These are phyloP conservation scores for Lipomyces spencermartinsiae DNA, from an alignment of 805 yeast species.

Conservation along the genomic window DNA sequence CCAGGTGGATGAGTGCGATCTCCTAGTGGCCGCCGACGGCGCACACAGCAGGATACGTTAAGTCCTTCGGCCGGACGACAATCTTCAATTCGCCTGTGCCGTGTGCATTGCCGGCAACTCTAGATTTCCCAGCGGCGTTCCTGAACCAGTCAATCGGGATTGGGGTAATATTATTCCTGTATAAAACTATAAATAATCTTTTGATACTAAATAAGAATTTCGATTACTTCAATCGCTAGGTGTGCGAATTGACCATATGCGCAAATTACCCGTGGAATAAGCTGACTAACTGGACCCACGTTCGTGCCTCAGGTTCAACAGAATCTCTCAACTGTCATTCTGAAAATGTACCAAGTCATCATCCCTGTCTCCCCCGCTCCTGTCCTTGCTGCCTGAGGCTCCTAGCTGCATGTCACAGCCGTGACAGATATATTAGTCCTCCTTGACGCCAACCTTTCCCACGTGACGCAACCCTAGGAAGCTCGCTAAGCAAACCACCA, in stretches of 20 bases:
- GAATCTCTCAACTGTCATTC: slow-evolving; percentile 8
- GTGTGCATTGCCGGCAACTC: too few relatives aligned
- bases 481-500: slow-evolving; percentile 12
- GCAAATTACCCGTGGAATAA: slow-evolving; percentile 7
- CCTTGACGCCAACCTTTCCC: slow-evolving; percentile 13
- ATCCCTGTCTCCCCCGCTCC: slow-evolving; percentile 9
- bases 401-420: slow-evolving; percentile 5
- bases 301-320: slow-evolving; percentile 4
- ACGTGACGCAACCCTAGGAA: slow-evolving; percentile 11
- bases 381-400: slow-evolving; percentile 13
- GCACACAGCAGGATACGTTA: too few relatives aligned
- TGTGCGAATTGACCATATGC: slow-evolving; percentile 7
- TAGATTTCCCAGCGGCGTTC: too few relatives aligned
- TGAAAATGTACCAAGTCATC: slow-evolving; percentile 9
- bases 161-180: too few relatives aligned
- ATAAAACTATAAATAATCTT: slow-evolving; percentile 7
- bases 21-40: too few relatives aligned
- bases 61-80: too few relatives aligned
- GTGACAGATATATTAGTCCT: slow-evolving; percentile 7
- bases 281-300: slow-evolving; percentile 8
- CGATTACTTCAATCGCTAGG: slow-evolving; percentile 9
- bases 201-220: slow-evolving; percentile 7
- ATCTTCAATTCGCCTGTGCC: too few relatives aligned
- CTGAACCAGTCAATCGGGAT: too few relatives aligned
- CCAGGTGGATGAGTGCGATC: too few relatives aligned